Conservation (phyloP, 2,329 filamentous ascomycete genomes). For the Fusarium luffae region DNA sequence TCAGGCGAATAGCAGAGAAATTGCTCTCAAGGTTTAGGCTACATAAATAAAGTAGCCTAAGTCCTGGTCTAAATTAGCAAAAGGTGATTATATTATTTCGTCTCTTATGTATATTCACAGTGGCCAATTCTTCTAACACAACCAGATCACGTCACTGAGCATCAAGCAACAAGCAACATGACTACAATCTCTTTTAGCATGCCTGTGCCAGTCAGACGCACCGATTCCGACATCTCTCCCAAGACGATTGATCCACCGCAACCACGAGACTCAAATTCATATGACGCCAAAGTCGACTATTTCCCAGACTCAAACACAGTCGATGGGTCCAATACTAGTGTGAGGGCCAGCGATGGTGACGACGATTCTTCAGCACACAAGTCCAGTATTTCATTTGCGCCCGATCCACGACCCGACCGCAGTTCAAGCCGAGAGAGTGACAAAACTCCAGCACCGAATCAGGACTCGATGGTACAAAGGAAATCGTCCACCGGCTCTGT, state of each 20-base stretch:
- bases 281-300: slow-evolving; percentile 36
- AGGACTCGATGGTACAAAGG: slow-evolving; percentile 45
- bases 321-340: slow-evolving; percentile 42
- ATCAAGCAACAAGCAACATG: slow-evolving; percentile 19
- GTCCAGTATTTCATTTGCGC: slow-evolving; percentile 51
- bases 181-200: slow-evolving; percentile 39
- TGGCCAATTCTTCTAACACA: background rate
- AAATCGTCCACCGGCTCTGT: slow-evolving; percentile 62
- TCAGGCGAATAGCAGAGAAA: too few relatives aligned
- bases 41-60: background rate
- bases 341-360: slow-evolving; percentile 45
- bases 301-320: slow-evolving; percentile 43
- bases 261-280: slow-evolving; percentile 23
- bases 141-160: slow-evolving; percentile 3
- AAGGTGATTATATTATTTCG: background rate
- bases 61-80: background rate
- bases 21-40: background rate
- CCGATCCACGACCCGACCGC: slow-evolving; percentile 47
- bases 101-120: background rate
- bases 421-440: slow-evolving; percentile 43
- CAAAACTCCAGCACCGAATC: slow-evolving; percentile 40
- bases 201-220: slow-evolving; percentile 46
- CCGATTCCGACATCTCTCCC: slow-evolving; percentile 59
- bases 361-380: slow-evolving; percentile 50
- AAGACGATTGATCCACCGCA: slow-evolving; percentile 45